Base-by-base conservation (phyloP, 192 early-diverging fungal genomes). In the Mortierella alpina region DNA sequence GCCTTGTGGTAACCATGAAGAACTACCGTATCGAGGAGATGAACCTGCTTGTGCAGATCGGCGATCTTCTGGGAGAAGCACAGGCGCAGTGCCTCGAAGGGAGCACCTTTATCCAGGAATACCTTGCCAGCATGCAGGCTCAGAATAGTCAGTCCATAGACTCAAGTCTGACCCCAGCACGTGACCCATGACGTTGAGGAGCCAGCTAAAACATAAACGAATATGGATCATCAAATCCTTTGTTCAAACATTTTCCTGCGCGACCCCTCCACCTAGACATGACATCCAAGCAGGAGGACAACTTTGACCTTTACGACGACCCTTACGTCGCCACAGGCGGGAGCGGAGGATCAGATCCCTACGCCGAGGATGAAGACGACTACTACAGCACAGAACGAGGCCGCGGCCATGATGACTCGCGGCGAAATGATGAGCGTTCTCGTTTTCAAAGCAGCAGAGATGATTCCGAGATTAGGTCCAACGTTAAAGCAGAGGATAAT, bases 251-350 rank as follows among this genome's bases (percentile, higher is more conserved):
- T 22, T 64, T 57, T 57, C 6, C 15, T 20, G 12, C 55, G 17
- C 65, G 56, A 6, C 13, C 15, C 3, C 6, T 2, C 42, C 6
- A 11, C 31, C 59, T 42, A 20, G 6, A 22, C 59, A 80, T 80
- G 77, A 18, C 77, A 54, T 70, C 68, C 31, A 72, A 68, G 39
- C 70, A 80, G 23, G 77, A 80, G 58, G 77, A 80, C 9, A 76
- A 76, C n/a, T 80, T 80, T 63, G 77, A 80, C 53, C 70, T 80
- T 17, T 80, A 80, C 66, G 77, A 72, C 60, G 77, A 80, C 44
- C 77, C 70, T n/a, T 80, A 80, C 55, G 70, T 51, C 20, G 65
- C 69, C 41, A 63, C 77, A 7, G 70, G 65, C 7, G 70, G 63
- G 4, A 55, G 53, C 13, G 70, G 69, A 44, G 77, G 65, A 6